phyloP scores from a whole-genome alignment of 208 protist genomes.

The Leishmania tarentolae region DNA sequence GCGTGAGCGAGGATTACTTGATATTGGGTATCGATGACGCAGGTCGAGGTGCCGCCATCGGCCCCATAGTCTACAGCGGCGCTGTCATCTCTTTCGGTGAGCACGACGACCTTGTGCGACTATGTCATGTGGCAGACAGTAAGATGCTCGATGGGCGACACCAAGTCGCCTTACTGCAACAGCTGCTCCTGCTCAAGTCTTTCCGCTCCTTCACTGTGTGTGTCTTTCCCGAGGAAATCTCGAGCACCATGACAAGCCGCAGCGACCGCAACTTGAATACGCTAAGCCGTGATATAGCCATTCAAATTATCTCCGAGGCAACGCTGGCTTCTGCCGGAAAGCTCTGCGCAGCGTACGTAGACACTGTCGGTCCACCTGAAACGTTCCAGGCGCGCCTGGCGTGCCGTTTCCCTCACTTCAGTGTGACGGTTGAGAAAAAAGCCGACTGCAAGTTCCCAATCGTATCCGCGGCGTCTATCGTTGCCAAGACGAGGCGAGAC shows the following conservation, averaged over 20 bases:
- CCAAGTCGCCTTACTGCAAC: constrained; percentile 50
- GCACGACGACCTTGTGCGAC: constrained; percentile 68
- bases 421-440: constrained; percentile 86
- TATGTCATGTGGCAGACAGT: constrained; percentile 89
- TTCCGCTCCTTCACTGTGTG: constrained; percentile 70
- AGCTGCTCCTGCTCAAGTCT: constrained; percentile 63
- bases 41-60: constrained; percentile 93
- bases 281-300: constrained; percentile 87
- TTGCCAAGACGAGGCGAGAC: constrained; percentile 91
- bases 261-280: constrained; percentile 86
- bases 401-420: constrained; percentile 85
- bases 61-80: constrained; percentile 95
- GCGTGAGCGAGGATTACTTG: constrained; percentile 55
- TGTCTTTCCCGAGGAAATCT: constrained; percentile 73
- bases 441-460: constrained; percentile 93
- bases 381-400: constrained; percentile 80
- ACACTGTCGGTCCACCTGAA: constrained; percentile 90
- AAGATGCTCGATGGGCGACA: constrained; percentile 74
- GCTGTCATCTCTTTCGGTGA: constrained; percentile 73
- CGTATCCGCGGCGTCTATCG: constrained; percentile 92
- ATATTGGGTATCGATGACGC: constrained; percentile 96
- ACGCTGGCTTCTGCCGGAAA: constrained; percentile 72
- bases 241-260: constrained; percentile 67
- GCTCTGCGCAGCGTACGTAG: constrained; percentile 91
- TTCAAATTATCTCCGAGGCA: constrained; percentile 75